Conservation (phyloP, 176 grass and related monocot genomes). For the Triticum monococcum region DNA sequence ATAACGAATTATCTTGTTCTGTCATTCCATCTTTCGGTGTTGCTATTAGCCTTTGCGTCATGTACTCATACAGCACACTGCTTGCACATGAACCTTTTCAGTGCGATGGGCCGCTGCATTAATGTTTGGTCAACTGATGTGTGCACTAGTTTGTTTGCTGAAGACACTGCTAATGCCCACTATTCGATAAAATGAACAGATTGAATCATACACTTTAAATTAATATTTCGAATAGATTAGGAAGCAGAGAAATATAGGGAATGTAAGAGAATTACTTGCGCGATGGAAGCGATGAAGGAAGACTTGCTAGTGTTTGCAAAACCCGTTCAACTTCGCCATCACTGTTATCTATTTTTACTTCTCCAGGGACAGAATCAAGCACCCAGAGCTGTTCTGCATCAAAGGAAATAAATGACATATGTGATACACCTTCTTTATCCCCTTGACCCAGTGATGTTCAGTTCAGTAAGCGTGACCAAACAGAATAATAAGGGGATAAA, state of each 20-base stretch:
- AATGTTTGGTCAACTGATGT: not conserved
- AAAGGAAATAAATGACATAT: constrained; percentile 28
- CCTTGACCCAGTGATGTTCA: not conserved
- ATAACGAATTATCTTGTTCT: not conserved
- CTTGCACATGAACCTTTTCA: not conserved
- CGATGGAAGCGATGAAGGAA: constrained; percentile 72
- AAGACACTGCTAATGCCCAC: not conserved
- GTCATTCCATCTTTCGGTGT: not conserved
- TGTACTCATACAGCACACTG: not conserved
- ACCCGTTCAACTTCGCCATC: constrained; percentile 83
- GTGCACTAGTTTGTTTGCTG: not conserved
- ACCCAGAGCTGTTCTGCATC: constrained; percentile 95
- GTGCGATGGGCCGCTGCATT: not conserved
- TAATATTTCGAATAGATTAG: not conserved
- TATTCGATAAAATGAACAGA: not conserved
- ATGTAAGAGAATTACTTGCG: constrained; percentile 58
- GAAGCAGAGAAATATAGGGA: not conserved
- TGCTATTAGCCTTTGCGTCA: not conserved
- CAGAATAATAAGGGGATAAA: not conserved
- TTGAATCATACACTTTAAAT: not conserved
- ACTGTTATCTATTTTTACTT: constrained; percentile 66
- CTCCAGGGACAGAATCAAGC: constrained; percentile 88
- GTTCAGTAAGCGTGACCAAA: not conserved
- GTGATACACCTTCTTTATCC: not conserved
- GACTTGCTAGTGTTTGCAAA: constrained; percentile 68